Percentiles rank a stretch among this genome's conserved stretches.
phyloP scores from a whole-genome alignment of 2,329 filamentous ascomycete genomes.

The Colletotrichum tofieldiae region DNA sequence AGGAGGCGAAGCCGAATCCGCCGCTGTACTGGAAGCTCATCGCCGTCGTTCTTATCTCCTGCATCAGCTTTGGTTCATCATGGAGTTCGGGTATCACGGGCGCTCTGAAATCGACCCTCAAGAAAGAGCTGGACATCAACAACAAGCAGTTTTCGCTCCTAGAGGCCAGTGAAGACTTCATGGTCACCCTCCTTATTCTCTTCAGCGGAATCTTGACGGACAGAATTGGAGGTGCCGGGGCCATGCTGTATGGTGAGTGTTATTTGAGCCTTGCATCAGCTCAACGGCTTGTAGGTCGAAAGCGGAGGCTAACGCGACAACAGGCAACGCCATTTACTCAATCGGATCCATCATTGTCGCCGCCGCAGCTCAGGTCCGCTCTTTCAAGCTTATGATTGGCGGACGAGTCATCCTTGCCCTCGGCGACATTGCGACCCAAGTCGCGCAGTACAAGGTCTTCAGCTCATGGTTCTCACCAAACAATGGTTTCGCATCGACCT shows the following conservation, averaged over 20 bases:
- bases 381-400: constrained; percentile 73
- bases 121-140: constrained; percentile 72
- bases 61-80: constrained; percentile 72
- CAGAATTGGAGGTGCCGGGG: constrained; percentile 70
- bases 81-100: constrained; percentile 74
- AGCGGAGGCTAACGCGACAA: constrained; percentile 10
- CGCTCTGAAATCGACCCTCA: constrained; percentile 74
- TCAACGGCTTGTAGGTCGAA: too few relatives aligned
- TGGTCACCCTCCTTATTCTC: constrained; percentile 71
- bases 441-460: constrained; percentile 77
- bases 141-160: constrained; percentile 73
- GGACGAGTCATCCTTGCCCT: constrained; percentile 70
- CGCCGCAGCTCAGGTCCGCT: constrained; percentile 69
- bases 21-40: constrained; percentile 45
- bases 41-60: constrained; percentile 65
- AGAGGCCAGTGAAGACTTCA: constrained; percentile 75
- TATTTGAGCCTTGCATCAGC: neutral
- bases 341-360: constrained; percentile 73
- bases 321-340: constrained; percentile 73
- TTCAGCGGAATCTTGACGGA: constrained; percentile 71
- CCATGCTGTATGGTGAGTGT: constrained; percentile 41
- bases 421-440: constrained; percentile 75
- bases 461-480: constrained; percentile 76
- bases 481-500: constrained; percentile 73
- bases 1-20: constrained; percentile 23